Conservation (phyloP, 768 basidiomycete species). For the Lanmaoa pseudosensibilis region DNA sequence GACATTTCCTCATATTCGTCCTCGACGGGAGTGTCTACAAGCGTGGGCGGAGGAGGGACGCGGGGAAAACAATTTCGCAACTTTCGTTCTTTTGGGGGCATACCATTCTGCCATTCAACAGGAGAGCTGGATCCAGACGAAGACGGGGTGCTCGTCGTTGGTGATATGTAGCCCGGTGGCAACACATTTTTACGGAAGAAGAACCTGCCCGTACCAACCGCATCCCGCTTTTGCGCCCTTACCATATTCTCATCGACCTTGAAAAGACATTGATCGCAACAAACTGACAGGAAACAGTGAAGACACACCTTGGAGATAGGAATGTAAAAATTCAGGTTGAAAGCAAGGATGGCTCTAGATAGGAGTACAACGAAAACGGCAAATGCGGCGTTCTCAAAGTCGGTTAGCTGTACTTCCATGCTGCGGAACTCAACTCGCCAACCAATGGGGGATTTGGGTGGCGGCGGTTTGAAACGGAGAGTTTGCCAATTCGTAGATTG, state of each 20-base stretch:
- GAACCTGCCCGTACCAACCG: conserved; percentile 72
- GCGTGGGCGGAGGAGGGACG: conserved; percentile 45
- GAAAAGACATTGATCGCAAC: neutral
- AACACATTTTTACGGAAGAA: conserved; percentile 89
- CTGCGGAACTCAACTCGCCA: conserved; percentile 99
- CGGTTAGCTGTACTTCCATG: conserved; percentile 99
- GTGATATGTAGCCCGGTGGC: conserved; percentile 45
- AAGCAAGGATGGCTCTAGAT: conserved; percentile 88
- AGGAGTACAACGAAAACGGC: conserved; percentile 92
- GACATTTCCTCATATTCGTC: conserved; percentile 94
- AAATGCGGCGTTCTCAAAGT: conserved; percentile 98
- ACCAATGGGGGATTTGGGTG: conserved; percentile 87
- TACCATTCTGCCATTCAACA: conserved; percentile 34
- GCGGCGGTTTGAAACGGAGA: conserved; percentile 96
- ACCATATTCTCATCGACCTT: conserved; percentile 98
- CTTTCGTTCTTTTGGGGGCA: conserved; percentile 58
- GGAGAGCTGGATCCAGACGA: conserved; percentile 43
- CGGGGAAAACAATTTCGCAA: conserved; percentile 72
- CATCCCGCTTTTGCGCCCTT: conserved; percentile 82
- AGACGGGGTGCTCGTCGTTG: conserved; percentile 42
- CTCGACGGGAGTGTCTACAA: conserved; percentile 55
- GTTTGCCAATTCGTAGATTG: conserved; percentile 99
- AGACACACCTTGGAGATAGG: conserved; percentile 86
- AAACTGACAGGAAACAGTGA: neutral
- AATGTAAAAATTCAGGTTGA: conserved; percentile 92